A percentile compares a stretch with the other conserved stretches of the same genome.
Conservation (phyloP, 2,329 filamentous ascomycete genomes). For the Didymella segeticola region DNA sequence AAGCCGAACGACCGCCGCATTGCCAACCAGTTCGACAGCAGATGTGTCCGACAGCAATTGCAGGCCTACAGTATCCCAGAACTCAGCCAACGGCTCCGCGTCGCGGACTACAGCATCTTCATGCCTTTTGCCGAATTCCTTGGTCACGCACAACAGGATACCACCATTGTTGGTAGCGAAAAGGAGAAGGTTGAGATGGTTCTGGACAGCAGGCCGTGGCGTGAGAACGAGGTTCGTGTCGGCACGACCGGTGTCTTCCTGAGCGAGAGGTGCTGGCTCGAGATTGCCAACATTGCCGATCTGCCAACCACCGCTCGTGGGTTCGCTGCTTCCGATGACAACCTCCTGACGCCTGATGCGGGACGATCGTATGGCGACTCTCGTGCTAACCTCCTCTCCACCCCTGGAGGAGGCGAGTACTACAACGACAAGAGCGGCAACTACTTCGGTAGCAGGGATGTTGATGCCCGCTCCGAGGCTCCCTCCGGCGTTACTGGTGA, state of each 20-base stretch:
- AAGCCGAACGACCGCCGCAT: constrained; percentile 98
- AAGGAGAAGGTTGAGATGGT: constrained; percentile 88
- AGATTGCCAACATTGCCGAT: constrained; percentile 76
- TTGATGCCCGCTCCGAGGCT: constrained; percentile 88
- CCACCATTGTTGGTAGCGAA: constrained; percentile 87
- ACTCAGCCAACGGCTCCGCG: constrained; percentile 90
- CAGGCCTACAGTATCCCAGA: constrained; percentile 97
- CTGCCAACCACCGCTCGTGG: constrained; percentile 56
- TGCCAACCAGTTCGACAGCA: constrained; percentile 98
- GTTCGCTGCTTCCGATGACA: constrained; percentile 50
- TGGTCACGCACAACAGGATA: constrained; percentile 83
- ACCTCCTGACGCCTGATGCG: constrained; percentile 63
- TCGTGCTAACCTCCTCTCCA: constrained; percentile 62
- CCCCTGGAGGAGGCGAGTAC: constrained; percentile 66
- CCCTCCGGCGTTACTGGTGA: constrained; percentile 92
- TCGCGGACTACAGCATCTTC: constrained; percentile 95
- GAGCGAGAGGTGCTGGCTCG: constrained; percentile 94
- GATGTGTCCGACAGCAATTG: constrained; percentile 92
- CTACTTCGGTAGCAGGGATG: constrained; percentile 81
- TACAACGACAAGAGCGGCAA: constrained; percentile 78
- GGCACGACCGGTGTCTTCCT: constrained; percentile 94
- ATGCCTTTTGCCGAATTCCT: constrained; percentile 95
- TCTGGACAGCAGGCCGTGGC: constrained; percentile 93
- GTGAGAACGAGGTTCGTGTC: constrained; percentile 85
- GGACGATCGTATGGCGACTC: constrained; percentile 64